Evolutionary conservation across 805 yeast genomes (phyloP).

Genomic region (Lipomyces starkeyi): DNA sequence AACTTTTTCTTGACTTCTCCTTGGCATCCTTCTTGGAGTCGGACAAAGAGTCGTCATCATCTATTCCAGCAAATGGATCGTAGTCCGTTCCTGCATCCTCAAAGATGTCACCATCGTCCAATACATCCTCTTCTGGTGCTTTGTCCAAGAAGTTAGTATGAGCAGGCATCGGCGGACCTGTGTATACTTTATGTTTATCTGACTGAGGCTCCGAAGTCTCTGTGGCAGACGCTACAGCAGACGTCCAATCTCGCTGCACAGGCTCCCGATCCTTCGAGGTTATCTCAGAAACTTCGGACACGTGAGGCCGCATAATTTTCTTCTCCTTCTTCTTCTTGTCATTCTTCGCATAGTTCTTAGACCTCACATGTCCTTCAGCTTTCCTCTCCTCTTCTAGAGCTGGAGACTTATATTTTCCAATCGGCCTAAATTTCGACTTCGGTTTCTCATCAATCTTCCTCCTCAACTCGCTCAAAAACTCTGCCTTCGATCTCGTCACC

Average conservation of each 20-base stretch:
- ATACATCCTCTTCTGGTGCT: background rate
- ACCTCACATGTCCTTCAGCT: background rate
- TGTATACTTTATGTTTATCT: background rate
- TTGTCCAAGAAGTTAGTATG: background rate
- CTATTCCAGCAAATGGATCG: slow-evolving; percentile 32
- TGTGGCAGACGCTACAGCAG: background rate
- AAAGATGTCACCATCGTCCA: slow-evolving; percentile 32
- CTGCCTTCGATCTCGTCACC: slow-evolving; percentile 22
- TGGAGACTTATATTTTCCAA: slow-evolving; percentile 15
- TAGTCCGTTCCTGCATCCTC: slow-evolving; percentile 37
- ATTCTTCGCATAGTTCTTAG: background rate
- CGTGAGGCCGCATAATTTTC: background rate
- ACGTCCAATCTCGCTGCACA: background rate
- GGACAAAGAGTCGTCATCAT: slow-evolving; percentile 14
- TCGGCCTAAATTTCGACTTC: slow-evolving; percentile 22
- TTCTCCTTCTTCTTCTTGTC: slow-evolving; percentile 5
- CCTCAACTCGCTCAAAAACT: slow-evolving; percentile 20
- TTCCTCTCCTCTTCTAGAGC: background rate
- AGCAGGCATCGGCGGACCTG: background rate
- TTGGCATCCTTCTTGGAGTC: slow-evolving; percentile 13
- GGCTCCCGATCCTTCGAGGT: background rate
- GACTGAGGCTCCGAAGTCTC: background rate
- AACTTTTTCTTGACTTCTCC: background rate
- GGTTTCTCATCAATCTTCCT: slow-evolving; percentile 20
- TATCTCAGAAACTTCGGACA: background rate